These are phyloP conservation scores for Discostella stelligera DNA, from an alignment of 352 stramenopile genomes.

Conservation along the genomic window DNA sequence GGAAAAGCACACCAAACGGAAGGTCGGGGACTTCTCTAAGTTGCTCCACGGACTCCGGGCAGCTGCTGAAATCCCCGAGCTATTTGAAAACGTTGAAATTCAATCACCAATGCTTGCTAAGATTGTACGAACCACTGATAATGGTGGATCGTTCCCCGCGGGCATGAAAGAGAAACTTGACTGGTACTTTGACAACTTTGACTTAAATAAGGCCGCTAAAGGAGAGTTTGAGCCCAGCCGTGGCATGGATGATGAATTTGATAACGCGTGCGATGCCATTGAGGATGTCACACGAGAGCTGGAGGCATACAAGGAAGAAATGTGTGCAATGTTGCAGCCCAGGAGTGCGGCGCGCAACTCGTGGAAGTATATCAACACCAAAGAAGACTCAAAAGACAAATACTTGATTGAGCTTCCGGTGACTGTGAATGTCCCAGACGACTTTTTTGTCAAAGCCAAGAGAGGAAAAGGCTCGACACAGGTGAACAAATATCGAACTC, in stretches of 20 bases:
- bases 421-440: constrained; percentile 71
- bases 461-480: constrained; percentile 83
- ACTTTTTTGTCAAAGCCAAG: constrained; percentile 83
- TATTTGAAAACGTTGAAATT: constrained; percentile 81
- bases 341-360: constrained; percentile 83
- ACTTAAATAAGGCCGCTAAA: constrained; percentile 89
- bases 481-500: constrained; percentile 89
- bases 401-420: constrained; percentile 82
- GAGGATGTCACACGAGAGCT: constrained; percentile 87
- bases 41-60: constrained; percentile 88
- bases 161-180: constrained; percentile 90
- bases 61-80: constrained; percentile 85
- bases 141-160: constrained; percentile 85
- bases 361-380: constrained; percentile 94
- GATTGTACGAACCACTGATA: constrained; percentile 58
- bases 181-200: constrained; percentile 96
- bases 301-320: constrained; percentile 86
- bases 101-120: constrained; percentile 67
- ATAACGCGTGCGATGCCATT: constrained; percentile 89
- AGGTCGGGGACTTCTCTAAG: constrained; percentile 89
- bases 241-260: constrained; percentile 93
- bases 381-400: constrained; percentile 85
- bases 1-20: constrained; percentile 95
- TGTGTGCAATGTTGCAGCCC: constrained; percentile 71
- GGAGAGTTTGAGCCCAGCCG: constrained; percentile 89